Percentiles rank a stretch among this genome's conserved stretches.
These are phyloP conservation scores for Pelargonium citronellum DNA, from an alignment of 441 rosid genomes.

Conservation along the genomic window DNA sequence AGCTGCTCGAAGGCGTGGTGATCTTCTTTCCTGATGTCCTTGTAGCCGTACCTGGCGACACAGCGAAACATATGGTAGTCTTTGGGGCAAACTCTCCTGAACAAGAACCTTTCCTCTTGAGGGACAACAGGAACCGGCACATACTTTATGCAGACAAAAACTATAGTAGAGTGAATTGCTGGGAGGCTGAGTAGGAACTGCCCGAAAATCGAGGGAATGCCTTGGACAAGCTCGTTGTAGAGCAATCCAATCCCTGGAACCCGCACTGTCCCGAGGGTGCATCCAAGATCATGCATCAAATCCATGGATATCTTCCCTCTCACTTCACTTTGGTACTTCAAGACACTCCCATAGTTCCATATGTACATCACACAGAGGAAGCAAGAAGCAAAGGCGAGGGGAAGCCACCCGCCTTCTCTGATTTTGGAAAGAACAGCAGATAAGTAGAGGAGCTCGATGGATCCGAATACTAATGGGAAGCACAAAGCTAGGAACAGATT, in stretches of 20 bases:
- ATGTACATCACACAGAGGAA: slow-evolving; percentile 78
- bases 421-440: slow-evolving; percentile 78
- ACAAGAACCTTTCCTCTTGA: slow-evolving; percentile 80
- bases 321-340: slow-evolving; percentile 87
- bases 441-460: slow-evolving; percentile 67
- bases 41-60: slow-evolving; percentile 85
- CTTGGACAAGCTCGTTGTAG: slow-evolving; percentile 85
- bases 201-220: slow-evolving; percentile 80
- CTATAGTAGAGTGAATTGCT: slow-evolving; percentile 77
- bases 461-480: slow-evolving; percentile 72
- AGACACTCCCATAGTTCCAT: slow-evolving; percentile 92
- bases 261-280: slow-evolving; percentile 73
- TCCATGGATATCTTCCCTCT: slow-evolving; percentile 85
- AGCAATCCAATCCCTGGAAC: slow-evolving; percentile 84
- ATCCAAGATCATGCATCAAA: slow-evolving; percentile 74
- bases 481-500: slow-evolving; percentile 63
- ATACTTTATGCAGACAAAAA: slow-evolving; percentile 87
- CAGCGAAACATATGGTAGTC: slow-evolving; percentile 95
- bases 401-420: slow-evolving; percentile 87
- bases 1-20: slow-evolving; percentile 77
- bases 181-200: slow-evolving; percentile 81
- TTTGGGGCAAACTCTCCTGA: slow-evolving; percentile 78
- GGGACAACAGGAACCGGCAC: slow-evolving; percentile 91
- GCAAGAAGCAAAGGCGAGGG: slow-evolving; percentile 63
- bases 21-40: slow-evolving; percentile 81